Percentiles rank a stretch among this genome's conserved stretches.
These are phyloP conservation scores for Lumnitzera littorea DNA, from an alignment of 345 rosid genomes.

Conservation along the genomic window DNA sequence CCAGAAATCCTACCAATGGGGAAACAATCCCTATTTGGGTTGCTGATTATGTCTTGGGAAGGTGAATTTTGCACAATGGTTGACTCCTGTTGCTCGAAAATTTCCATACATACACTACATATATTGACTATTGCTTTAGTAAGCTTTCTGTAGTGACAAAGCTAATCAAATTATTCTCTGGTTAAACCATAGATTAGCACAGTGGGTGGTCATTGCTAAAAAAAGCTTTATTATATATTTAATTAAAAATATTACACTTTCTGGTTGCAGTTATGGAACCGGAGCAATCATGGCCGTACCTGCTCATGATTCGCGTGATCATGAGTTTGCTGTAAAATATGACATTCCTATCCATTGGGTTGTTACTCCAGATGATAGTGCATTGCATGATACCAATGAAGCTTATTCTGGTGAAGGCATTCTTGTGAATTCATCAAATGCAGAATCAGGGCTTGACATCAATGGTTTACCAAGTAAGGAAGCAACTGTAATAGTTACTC, in stretches of 20 bases:
- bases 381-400: slow-evolving; percentile 28
- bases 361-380: slow-evolving; percentile 41
- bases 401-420: slow-evolving; percentile 63
- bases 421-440: slow-evolving; percentile 56
- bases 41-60: slow-evolving; percentile 86
- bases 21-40: slow-evolving; percentile 89
- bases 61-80: slow-evolving; percentile 25
- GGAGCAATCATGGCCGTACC: slow-evolving; percentile 99
- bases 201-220: background rate
- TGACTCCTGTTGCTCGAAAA: background rate
- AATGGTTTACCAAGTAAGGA: slow-evolving; percentile 59
- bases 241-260: slow-evolving; percentile 2
- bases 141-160: background rate
- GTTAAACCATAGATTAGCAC: too few relatives aligned
- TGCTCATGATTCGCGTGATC: slow-evolving; percentile 80
- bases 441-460: slow-evolving; percentile 58
- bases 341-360: slow-evolving; percentile 67
- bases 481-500: slow-evolving; percentile 59
- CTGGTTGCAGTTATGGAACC: slow-evolving; percentile 72
- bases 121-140: background rate
- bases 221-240: slow-evolving; percentile 7
- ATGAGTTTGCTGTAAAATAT: slow-evolving; percentile 76
- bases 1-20: slow-evolving; percentile 77
- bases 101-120: too few relatives aligned
- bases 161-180: too few relatives aligned